Base-by-base conservation (phyloP, 2,329 filamentous ascomycete species). In the Apiospora koreana region DNA sequence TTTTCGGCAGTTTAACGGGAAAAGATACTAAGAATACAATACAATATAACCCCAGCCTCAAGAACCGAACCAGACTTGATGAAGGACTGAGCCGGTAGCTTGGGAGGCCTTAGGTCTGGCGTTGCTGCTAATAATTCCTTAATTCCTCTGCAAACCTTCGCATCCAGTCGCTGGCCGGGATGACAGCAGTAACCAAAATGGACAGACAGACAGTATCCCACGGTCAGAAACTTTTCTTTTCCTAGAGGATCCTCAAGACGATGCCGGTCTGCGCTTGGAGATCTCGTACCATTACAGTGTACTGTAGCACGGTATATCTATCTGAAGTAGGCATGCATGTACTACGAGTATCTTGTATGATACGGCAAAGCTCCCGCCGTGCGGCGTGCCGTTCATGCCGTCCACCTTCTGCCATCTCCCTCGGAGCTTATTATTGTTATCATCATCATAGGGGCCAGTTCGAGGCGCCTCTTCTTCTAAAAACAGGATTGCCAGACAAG, bases 341-440 rank as follows among this genome's bases (percentile, higher is more conserved):
- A 18, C 41, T 43, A 16, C 41, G 14, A 7, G 16, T 58, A 58
- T 58, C n/a, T n/a, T n/a, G 50, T 31, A 21, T 31, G 50, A 35
- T 58, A 58, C 50, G 50, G 50, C 28, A 35, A 35, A 21, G 50
- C 28, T 58, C 50, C 50, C 50, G 50, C 35, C 50, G 50, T 35
- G 50, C 50, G 50, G 50, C 54, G 31, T 62, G 54, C 54, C 54
- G 54, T 62, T 23, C 54, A 62, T 62, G 54, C 54, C 54, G 31
- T 6, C 54, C 54, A 38, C 18, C 10, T 12, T n/a, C 31, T 38
- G 2, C 28, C 18, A 4, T 21, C 50, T 62, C 10, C 28, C 18
- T 38, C 16, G 28, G 25, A 18, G 25, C 25, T 21, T 18, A 1
- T n/a, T 62, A 31, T 21, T 18, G 2, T n/a, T 62, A 31, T 62